Evolutionary conservation across 2,329 filamentous ascomycete species (phyloP).

Genomic region (Leptographium flavum): DNA sequence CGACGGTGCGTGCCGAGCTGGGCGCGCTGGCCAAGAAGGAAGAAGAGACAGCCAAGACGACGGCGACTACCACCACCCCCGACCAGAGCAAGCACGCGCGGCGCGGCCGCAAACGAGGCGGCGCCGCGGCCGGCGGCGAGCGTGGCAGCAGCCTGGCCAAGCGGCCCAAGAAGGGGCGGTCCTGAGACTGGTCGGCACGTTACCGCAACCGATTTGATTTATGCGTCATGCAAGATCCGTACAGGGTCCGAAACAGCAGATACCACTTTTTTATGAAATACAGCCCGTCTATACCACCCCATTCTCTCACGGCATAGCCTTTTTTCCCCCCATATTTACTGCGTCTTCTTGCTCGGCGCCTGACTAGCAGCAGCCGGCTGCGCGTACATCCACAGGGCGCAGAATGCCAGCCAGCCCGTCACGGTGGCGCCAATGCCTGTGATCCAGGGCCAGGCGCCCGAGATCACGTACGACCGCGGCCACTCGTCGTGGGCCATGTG

Average conservation of each 20-base stretch:
- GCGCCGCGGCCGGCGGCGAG: neutral
- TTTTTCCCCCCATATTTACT: constrained; percentile 16
- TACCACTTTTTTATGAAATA: neutral
- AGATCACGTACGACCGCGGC: constrained; percentile 80
- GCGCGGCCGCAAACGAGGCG: neutral
- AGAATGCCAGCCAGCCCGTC: constrained; percentile 71
- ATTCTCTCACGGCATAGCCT: neutral
- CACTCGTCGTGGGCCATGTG: constrained; percentile 98
- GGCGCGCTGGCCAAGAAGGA: constrained; percentile 30
- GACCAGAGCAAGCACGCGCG: neutral
- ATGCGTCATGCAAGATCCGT: neutral
- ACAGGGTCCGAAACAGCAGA: neutral
- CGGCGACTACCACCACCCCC: too few species aligned
- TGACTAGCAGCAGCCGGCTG: constrained; percentile 28
- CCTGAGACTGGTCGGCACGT: too few species aligned
- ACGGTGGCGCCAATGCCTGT: constrained; percentile 75
- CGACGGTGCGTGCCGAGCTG: constrained; percentile 34
- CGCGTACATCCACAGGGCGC: constrained; percentile 72
- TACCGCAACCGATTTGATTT: too few species aligned
- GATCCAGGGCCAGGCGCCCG: constrained; percentile 89
- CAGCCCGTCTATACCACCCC: neutral
- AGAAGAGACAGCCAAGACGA: neutral
- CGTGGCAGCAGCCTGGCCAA: constrained; percentile 1
- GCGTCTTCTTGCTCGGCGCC: constrained; percentile 29
- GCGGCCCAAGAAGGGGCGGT: neutral